Conservation (phyloP, 2,329 filamentous ascomycete genomes). For the Phyllosticta citribraziliensis region DNA sequence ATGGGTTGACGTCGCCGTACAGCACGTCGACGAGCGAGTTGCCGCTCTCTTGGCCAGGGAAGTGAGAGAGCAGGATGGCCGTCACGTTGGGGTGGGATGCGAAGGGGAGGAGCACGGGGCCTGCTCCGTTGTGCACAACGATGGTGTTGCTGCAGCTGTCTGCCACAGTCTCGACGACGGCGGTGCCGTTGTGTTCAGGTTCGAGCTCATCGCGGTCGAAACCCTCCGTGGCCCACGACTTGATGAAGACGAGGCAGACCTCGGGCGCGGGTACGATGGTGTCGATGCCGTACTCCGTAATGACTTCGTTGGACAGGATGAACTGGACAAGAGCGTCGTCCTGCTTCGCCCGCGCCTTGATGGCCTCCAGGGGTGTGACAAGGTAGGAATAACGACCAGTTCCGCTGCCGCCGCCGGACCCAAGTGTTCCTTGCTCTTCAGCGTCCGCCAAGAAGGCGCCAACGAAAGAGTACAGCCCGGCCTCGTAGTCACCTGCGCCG, state of each 20-base stretch:
- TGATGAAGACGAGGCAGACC: conserved; percentile 49
- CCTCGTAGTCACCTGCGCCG: conserved; percentile 37
- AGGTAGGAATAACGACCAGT: conserved; percentile 31
- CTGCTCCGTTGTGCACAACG: conserved; percentile 37
- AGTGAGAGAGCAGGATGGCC: conserved; percentile 32
- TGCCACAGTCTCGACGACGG: conserved; percentile 26
- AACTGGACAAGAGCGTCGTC: conserved; percentile 7
- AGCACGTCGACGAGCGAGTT: conserved; percentile 32
- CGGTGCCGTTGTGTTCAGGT: conserved; percentile 31
- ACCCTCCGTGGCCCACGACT: conserved; percentile 41
- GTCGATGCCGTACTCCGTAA: conserved; percentile 10
- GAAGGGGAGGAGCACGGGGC: conserved; percentile 33
- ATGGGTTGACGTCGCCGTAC: conserved; percentile 30
- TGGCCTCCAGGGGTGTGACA: conserved; percentile 33
- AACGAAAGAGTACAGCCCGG: conserved; percentile 33
- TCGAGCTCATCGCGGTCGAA: conserved; percentile 31
- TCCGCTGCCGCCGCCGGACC: conserved; percentile 32
- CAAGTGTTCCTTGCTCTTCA: conserved; percentile 34
- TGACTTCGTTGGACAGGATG: conserved; percentile 4
- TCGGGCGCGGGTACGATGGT: conserved; percentile 23
- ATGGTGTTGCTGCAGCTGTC: conserved; percentile 41
- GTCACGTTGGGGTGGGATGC: conserved; percentile 27
- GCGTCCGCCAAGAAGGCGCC: conserved; percentile 4
- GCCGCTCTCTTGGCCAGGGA: conserved; percentile 32
- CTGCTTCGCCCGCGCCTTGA: conserved; percentile 19